Evolutionary conservation across 1,284 basidiomycete genomes (phyloP), one percentile per base, ranked within the genome.

Genomic region (Porogramme epimiltina): DNA sequence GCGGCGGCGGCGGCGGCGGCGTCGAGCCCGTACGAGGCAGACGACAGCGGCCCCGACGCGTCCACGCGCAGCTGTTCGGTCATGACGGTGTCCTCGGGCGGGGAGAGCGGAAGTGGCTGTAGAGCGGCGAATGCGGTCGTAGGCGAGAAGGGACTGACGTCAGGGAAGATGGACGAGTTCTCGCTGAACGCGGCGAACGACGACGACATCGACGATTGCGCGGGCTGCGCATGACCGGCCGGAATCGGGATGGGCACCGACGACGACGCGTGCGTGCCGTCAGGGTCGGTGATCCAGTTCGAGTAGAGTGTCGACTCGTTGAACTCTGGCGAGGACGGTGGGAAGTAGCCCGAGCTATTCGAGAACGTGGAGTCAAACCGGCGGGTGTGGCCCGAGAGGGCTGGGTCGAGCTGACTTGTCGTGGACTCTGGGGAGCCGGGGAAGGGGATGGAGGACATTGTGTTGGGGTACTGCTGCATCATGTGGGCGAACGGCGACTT

Each of bases 241-340:
- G 84, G 81, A 54, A 85, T 84, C 56, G 84, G 77, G 64, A 87
- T 85, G 33, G 87, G 84, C 0, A 82, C 60, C 36, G 68, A 66
- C 36, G 68, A 66, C 23, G 58, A 51, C 26, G 59, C 78, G 3
- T 80, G 76, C 4, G 79, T 73, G n/a, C 78, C 71, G 44, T 79
- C 77, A 34, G 64, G 61, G 51, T 88, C 87, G 60, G 78, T 76
- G 48, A 85, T 73, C 84, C 86, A 87, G 58, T 75, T 72, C 2
- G 76, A 70, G 63, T 75, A 78, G 34, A 71, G 59, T 54, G 70
- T 68, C 59, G 70, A 73, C 57, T 84, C 81, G 51, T 52, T 61
- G 49, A 54, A 68, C 51, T 66, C 71, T 55, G 73, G 73, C 31
- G 69, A 68, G 18, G 64, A 63, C 1, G 63, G 66, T 16, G 73